These are phyloP conservation scores for Cantharellus anzutake DNA, from an alignment of 768 basidiomycete genomes.

Conservation along the genomic window DNA sequence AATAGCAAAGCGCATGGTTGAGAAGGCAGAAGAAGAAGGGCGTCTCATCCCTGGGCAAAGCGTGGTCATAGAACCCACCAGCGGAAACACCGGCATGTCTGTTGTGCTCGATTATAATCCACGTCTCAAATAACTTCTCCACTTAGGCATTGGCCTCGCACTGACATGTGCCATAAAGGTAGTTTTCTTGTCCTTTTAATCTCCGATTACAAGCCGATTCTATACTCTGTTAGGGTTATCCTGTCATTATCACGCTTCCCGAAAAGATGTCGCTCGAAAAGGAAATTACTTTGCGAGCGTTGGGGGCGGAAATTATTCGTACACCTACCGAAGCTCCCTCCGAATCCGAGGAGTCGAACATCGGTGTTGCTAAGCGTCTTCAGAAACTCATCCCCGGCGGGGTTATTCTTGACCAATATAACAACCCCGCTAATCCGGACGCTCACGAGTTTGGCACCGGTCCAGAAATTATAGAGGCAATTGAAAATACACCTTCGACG, in stretches of 20 bases:
- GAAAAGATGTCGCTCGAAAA: constrained; percentile 98
- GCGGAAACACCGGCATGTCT: constrained; percentile 76
- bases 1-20: constrained; percentile 92
- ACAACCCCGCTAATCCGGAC: constrained; percentile 53
- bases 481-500: constrained; percentile 45
- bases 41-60: constrained; percentile 69
- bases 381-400: constrained; percentile 62
- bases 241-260: constrained; percentile 76
- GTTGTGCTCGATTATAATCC: background rate
- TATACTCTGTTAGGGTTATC: constrained; percentile 47
- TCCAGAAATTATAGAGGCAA: constrained; percentile 74
- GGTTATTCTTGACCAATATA: constrained; percentile 82
- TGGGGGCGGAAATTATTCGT: constrained; percentile 88
- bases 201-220: constrained; percentile 6
- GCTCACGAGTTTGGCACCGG: constrained; percentile 86
- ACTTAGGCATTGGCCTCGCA: constrained; percentile 74
- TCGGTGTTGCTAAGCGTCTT: constrained; percentile 73
- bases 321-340: constrained; percentile 81
- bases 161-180: constrained; percentile 88
- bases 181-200: constrained; percentile 8
- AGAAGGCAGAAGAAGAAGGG: constrained; percentile 80
- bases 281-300: constrained; percentile 72
- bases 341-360: constrained; percentile 79
- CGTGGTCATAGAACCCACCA: constrained; percentile 88
- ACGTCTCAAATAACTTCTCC: background rate